Percentiles rank a stretch among this genome's conserved stretches.
These are phyloP conservation scores for Mallotus nudiflorus DNA, from an alignment of 345 rosid genomes.

Conservation along the genomic window DNA sequence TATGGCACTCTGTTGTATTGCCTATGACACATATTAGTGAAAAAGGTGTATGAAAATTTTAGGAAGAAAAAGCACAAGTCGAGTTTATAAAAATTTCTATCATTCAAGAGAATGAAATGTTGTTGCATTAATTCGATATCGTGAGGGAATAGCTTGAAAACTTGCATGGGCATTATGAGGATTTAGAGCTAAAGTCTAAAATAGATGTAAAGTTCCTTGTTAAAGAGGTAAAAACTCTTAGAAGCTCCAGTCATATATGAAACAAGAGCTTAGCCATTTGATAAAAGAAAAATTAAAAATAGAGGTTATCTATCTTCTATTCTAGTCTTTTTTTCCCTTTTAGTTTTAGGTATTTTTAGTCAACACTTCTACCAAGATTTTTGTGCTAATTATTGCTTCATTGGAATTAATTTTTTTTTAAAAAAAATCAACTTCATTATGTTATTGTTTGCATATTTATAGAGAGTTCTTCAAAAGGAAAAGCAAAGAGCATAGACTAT, in stretches of 20 bases:
- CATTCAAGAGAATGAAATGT: constrained; percentile 60
- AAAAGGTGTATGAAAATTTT: constrained; percentile 29
- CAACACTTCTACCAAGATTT: not conserved
- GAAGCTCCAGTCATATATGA: constrained; percentile 72
- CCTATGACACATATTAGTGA: constrained; percentile 5
- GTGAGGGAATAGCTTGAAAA: constrained; percentile 54
- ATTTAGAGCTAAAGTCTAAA: constrained; percentile 83
- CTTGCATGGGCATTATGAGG: constrained; percentile 60
- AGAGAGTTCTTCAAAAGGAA: constrained; percentile 70
- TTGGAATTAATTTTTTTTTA: not conserved
- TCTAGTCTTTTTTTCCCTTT: not conserved
- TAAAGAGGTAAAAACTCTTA: constrained; percentile 87
- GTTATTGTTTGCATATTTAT: constrained; percentile 27
- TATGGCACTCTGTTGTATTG: not conserved
- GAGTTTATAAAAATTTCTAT: constrained; percentile 54
- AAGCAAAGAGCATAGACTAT: constrained; percentile 56
- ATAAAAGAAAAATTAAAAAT: constrained; percentile 84
- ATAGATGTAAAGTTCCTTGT: constrained; percentile 83
- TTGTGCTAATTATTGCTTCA: not conserved
- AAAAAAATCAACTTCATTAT: constrained; percentile 2
- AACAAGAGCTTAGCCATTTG: constrained; percentile 68
- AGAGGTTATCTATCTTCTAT: constrained; percentile 55
- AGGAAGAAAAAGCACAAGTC: constrained; percentile 61
- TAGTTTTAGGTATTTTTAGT: not conserved
- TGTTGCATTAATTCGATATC: constrained; percentile 58